phyloP scores from a whole-genome alignment of 306 rosid genomes.

The Acacia confusa region DNA sequence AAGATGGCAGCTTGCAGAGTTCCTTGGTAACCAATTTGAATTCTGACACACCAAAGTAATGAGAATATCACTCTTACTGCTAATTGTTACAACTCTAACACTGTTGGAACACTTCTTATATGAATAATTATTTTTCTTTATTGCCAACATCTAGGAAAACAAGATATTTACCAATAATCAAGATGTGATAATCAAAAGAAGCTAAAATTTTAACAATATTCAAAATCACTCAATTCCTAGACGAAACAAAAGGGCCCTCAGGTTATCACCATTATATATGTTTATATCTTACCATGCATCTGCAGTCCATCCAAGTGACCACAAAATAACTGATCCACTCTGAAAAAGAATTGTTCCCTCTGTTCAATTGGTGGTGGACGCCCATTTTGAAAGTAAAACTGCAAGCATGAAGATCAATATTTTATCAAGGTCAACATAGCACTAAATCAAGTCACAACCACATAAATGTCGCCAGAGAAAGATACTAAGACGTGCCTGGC shows the following conservation, averaged over 20 bases:
- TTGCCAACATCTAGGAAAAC: constrained; percentile 11
- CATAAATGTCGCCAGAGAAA: constrained; percentile 8
- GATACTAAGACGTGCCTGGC: constrained; percentile 62
- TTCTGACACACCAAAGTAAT: constrained; percentile 58
- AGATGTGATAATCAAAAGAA: constrained; percentile 19
- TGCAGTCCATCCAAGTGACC: constrained; percentile 76
- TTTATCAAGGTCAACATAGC: constrained; percentile 31
- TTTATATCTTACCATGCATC: constrained; percentile 72
- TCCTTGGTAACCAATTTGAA: constrained; percentile 85
- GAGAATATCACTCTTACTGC: constrained; percentile 39
- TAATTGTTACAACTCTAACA: constrained; percentile 18
- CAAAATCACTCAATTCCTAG: constrained; percentile 17
- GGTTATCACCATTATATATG: constrained; percentile 33
- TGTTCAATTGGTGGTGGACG: constrained; percentile 77
- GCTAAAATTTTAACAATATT: constrained; percentile 16
- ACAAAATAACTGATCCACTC: constrained; percentile 63
- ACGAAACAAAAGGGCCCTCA: constrained; percentile 26
- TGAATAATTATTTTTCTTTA: constrained; percentile 12
- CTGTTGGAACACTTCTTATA: constrained; percentile 18
- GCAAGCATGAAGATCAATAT: constrained; percentile 37
- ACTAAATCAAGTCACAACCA: neutral
- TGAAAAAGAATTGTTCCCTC: constrained; percentile 65
- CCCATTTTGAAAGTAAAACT: constrained; percentile 92
- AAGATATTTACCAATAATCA: constrained; percentile 15
- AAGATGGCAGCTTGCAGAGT: constrained; percentile 98